phyloP scores from a whole-genome alignment of 2,329 filamentous ascomycete species.

The Aspergillus uvarum region DNA sequence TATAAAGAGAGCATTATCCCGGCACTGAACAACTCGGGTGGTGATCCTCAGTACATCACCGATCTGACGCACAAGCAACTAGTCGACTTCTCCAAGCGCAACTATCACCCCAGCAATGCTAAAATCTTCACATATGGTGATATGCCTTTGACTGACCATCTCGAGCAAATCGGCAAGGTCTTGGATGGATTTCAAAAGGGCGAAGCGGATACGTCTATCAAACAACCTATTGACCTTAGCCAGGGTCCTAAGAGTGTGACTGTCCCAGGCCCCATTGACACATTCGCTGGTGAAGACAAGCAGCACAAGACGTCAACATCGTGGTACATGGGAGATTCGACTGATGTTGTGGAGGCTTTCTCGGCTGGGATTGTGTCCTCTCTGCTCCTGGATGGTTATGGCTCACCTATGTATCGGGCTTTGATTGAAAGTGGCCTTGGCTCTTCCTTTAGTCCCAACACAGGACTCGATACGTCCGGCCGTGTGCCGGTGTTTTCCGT shows the following conservation, averaged over 20 bases:
- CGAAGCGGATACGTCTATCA: slow-evolving; percentile 68
- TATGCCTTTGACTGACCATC: slow-evolving; percentile 78
- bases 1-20: slow-evolving; percentile 96
- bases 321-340: slow-evolving; percentile 83
- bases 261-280: slow-evolving; percentile 79
- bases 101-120: slow-evolving; percentile 97
- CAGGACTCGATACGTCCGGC: slow-evolving; percentile 80
- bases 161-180: slow-evolving; percentile 74
- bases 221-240: slow-evolving; percentile 70
- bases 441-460: slow-evolving; percentile 91
- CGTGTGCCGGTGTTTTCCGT: slow-evolving; percentile 83
- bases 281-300: slow-evolving; percentile 77
- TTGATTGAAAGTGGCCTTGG: slow-evolving; percentile 88
- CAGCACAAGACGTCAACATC: slow-evolving; percentile 93
- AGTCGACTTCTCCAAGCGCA: slow-evolving; percentile 80
- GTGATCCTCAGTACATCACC: slow-evolving; percentile 94
- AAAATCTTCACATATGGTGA: slow-evolving; percentile 96
- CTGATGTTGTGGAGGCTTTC: slow-evolving; percentile 83
- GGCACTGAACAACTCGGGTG: slow-evolving; percentile 92
- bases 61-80: slow-evolving; percentile 90
- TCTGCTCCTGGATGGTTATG: slow-evolving; percentile 88
- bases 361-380: slow-evolving; percentile 78
- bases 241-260: slow-evolving; percentile 67
- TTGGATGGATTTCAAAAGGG: slow-evolving; percentile 73
- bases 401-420: slow-evolving; percentile 85